Evolutionary conservation across 768 basidiomycete species (phyloP).

Genomic region (Hygrophoropsis aurantiaca): DNA sequence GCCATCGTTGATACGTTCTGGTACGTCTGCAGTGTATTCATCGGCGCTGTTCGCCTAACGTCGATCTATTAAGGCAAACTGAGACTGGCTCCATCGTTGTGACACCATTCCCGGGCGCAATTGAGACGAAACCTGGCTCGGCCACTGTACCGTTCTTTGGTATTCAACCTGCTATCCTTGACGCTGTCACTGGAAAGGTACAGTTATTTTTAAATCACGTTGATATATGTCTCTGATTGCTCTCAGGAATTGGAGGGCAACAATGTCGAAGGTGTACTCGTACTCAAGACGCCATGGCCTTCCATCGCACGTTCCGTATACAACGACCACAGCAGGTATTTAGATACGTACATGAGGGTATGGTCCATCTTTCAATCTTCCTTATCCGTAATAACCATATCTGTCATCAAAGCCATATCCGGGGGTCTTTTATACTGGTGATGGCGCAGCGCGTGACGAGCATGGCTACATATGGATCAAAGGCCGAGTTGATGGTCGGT

Average conservation of each 20-base stretch:
- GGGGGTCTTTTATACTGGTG: slow-evolving; percentile 95
- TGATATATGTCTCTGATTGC: neutral
- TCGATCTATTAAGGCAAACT: slow-evolving; percentile 67
- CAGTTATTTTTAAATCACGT: neutral
- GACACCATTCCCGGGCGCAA: slow-evolving; percentile 94
- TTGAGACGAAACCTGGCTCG: slow-evolving; percentile 93
- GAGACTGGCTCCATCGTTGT: slow-evolving; percentile 97
- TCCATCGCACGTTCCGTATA: slow-evolving; percentile 92
- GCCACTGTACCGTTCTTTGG: slow-evolving; percentile 99
- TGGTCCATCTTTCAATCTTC: slow-evolving; percentile 9
- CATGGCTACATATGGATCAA: slow-evolving; percentile 99
- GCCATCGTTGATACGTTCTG: slow-evolving; percentile 95
- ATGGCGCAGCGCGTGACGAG: slow-evolving; percentile 91
- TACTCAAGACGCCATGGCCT: slow-evolving; percentile 87
- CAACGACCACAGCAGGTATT: slow-evolving; percentile 85
- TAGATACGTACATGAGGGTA: slow-evolving; percentile 74
- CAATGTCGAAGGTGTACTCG: slow-evolving; percentile 88
- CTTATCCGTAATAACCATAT: slow-evolving; percentile 45
- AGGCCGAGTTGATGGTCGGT: slow-evolving; percentile 87
- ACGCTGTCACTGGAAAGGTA: slow-evolving; percentile 74
- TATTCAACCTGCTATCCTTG: slow-evolving; percentile 84
- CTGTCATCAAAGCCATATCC: slow-evolving; percentile 62
- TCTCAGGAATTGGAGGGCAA: slow-evolving; percentile 68
- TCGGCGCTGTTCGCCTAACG: neutral
- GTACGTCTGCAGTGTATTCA: slow-evolving; percentile 30